phyloP scores from a whole-genome alignment of 495 filamentous ascomycete genomes.

The Xylaria sp. region DNA sequence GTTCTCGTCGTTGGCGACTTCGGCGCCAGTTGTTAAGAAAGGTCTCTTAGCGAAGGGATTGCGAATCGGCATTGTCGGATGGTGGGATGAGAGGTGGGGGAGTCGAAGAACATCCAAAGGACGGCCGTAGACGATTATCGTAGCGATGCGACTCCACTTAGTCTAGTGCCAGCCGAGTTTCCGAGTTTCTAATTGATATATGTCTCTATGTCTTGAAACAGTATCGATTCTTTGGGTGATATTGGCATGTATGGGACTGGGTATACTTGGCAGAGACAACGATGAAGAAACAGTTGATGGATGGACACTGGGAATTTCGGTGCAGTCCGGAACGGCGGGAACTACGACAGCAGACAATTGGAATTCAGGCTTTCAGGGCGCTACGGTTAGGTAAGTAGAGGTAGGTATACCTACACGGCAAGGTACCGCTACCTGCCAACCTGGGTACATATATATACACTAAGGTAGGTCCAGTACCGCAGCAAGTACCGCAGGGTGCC shows the following conservation, averaged over 20 bases:
- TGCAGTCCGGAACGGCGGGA: slow-evolving; percentile 26
- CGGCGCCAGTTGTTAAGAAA: slow-evolving; percentile 44
- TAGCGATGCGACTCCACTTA: neutral
- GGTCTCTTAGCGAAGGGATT: slow-evolving; percentile 73
- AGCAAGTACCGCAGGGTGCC: neutral
- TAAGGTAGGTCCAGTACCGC: neutral
- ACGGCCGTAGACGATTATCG: neutral
- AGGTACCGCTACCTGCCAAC: too few species aligned
- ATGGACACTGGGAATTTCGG: slow-evolving; percentile 6
- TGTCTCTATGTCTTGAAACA: slow-evolving; percentile 18
- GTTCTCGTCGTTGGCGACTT: slow-evolving; percentile 60
- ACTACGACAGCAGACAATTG: slow-evolving; percentile 16
- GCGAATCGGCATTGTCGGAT: slow-evolving; percentile 72
- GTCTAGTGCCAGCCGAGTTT: neutral
- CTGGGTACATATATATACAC: too few species aligned
- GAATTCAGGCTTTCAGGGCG: slow-evolving; percentile 14
- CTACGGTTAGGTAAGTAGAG: too few species aligned
- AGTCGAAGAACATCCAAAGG: neutral
- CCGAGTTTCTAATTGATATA: neutral
- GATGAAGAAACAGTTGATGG: slow-evolving; percentile 1
- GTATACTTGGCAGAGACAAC: neutral
- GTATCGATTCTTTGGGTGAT: slow-evolving; percentile 13
- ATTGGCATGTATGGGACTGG: neutral
- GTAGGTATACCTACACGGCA: too few species aligned
- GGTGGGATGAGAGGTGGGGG: slow-evolving; percentile 9